Percentiles rank a stretch among this genome's conserved stretches.
These are phyloP conservation scores for Clonostachys byssicola DNA, from an alignment of 2,329 filamentous ascomycete species.

Conservation along the genomic window DNA sequence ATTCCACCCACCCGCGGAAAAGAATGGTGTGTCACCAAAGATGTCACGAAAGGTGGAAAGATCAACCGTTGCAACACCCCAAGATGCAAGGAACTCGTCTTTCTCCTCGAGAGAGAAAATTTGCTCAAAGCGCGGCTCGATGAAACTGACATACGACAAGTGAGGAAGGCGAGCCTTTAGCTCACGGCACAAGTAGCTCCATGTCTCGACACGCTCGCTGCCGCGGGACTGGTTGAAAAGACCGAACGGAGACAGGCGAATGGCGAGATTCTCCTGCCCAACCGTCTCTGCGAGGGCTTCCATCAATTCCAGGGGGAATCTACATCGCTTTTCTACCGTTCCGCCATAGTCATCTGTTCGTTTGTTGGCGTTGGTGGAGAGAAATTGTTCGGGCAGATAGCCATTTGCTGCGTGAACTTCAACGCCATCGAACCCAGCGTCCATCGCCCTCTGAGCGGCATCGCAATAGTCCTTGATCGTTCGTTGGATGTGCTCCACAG, in stretches of 20 bases:
- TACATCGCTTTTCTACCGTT: constrained; percentile 24
- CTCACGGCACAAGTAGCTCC: constrained; percentile 41
- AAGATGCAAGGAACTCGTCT: constrained; percentile 39
- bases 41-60: constrained; percentile 44
- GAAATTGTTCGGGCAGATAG: constrained; percentile 32
- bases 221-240: constrained; percentile 46
- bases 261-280: constrained; percentile 37
- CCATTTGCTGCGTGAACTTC: constrained; percentile 34
- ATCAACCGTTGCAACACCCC: constrained; percentile 38
- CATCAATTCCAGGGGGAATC: constrained; percentile 53
- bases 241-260: constrained; percentile 42
- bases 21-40: constrained; percentile 46
- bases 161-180: constrained; percentile 36
- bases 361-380: constrained; percentile 26
- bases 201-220: constrained; percentile 47
- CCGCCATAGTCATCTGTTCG: constrained; percentile 29
- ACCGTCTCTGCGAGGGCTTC: constrained; percentile 32
- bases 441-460: constrained; percentile 38
- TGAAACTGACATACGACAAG: constrained; percentile 50
- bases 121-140: constrained; percentile 52
- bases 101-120: constrained; percentile 43
- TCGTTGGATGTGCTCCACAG: constrained; percentile 32
- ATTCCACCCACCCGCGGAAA: constrained; percentile 51
- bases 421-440: constrained; percentile 43
- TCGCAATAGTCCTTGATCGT: constrained; percentile 20